Percentiles rank a stretch among this genome's conserved stretches.
Conservation (phyloP, 176 grass and related monocot species). For the Urochloa ruziziensis region DNA sequence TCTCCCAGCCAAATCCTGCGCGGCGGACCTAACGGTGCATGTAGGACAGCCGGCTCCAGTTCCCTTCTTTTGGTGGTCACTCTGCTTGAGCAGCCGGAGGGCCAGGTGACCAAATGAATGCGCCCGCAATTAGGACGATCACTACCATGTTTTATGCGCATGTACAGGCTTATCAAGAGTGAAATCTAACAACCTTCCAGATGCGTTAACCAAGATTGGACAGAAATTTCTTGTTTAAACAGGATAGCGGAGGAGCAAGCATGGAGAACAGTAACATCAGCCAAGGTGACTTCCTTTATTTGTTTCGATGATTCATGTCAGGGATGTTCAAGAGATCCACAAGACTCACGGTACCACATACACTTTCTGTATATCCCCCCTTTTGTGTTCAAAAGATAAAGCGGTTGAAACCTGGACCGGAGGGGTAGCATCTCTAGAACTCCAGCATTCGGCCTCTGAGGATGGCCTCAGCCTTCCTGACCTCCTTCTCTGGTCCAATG, state of each 20-base stretch:
- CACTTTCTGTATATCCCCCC: conserved; percentile 25
- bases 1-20: conserved; percentile 30
- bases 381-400: background rate
- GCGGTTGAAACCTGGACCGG: conserved; percentile 2
- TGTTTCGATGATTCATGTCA: conserved; percentile 28
- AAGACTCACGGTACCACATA: conserved; percentile 9
- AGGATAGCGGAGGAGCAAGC: background rate
- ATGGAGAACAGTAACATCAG: background rate
- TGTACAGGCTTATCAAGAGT: background rate
- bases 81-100: background rate
- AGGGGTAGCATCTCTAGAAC: conserved; percentile 33
- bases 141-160: background rate
- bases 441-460: conserved; percentile 76
- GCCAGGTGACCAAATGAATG: background rate
- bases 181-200: background rate
- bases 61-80: background rate
- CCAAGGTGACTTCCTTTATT: conserved; percentile 26
- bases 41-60: too few species aligned
- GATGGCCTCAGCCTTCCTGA: conserved; percentile 88
- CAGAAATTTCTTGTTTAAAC: background rate
- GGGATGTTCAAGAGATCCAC: conserved; percentile 3
- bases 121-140: too few species aligned
- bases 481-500: conserved; percentile 82
- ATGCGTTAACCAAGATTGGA: background rate
- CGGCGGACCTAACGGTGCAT: conserved; percentile 21